Evolutionary conservation across 225 moss, liverwort and hornwort genomes (phyloP), one percentile per base, ranked within the genome.

Genomic region (Anthoceros angustus): DNA sequence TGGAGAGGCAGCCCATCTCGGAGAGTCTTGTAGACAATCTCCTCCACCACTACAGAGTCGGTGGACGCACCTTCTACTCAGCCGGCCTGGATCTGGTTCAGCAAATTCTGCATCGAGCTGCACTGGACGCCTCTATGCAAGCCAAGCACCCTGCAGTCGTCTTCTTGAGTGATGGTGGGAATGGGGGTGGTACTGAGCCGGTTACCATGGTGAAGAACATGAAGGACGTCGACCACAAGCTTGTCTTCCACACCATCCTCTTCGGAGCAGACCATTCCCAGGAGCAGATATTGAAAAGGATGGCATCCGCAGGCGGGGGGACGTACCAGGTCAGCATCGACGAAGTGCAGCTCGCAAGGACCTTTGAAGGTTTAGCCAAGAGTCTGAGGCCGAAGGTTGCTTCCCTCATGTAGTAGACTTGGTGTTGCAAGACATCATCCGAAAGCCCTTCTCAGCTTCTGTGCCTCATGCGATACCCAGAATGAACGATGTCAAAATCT

Each of bases 131-230:
- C 7, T 16, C 25, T 11, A 67, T 64, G 20, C 72, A 70, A 40
- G 62, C 45, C 25, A 67, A 64, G 42, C 64, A 41, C 26, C 69
- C 75, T 12, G 69, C 67, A 3, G 43, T 75, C 38, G 67, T 78
- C 40, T 78, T 78, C 9, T 69, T 78, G 4, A 75, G 78, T 39
- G 78, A 75, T 14, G 78, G 75, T 43, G 72, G 62, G 14, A 75
- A 78, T 39, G 0, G 0, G 7, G 64, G 62, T 15, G 64, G 64
- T 9, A n/a, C 2, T 14, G 5, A 75, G 39, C 78, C 75, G 7
- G 14, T 70, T 0, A 0, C 26, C 8, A 40, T 55, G 21, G 78
- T 75, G 5, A 39, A 63, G 18, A 45, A 18, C 5, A 64, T 79
- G 72, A 72, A 75, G 67, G 40, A 69, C n/a, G 63, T 72, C 14